These are phyloP conservation scores for Cutaneotrichosporon arboriforme DNA, from an alignment of 1,284 basidiomycete species.

Conservation along the genomic window DNA sequence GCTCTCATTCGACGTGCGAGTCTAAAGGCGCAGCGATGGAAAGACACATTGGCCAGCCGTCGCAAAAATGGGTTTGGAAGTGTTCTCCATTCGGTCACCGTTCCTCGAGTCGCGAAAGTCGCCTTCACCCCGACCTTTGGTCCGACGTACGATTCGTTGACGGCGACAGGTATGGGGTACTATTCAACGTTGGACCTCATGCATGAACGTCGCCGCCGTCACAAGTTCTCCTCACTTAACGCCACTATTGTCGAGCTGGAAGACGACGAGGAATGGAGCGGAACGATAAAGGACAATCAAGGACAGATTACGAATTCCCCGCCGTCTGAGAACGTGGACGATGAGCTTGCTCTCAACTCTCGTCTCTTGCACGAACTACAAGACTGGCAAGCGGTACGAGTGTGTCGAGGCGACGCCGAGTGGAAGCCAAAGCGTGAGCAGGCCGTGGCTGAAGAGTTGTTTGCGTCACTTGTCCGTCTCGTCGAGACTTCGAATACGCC, in stretches of 20 bases:
- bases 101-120: neutral
- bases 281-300: neutral
- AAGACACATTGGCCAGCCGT: conserved; percentile 17
- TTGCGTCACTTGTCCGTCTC: conserved; percentile 28
- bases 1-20: conserved; percentile 33
- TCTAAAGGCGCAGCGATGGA: conserved; percentile 38
- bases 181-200: conserved; percentile 32
- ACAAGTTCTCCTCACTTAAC: conserved; percentile 9
- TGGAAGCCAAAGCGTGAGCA: conserved; percentile 29
- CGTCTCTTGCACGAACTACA: conserved; percentile 34
- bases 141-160: conserved; percentile 34
- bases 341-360: conserved; percentile 28
- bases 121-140: conserved; percentile 36
- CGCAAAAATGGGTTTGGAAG: conserved; percentile 3
- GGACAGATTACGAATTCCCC: conserved; percentile 3
- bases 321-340: conserved; percentile 15
- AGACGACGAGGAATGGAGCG: conserved; percentile 10
- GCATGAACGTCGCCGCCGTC: conserved; percentile 29
- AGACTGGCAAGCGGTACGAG: conserved; percentile 34
- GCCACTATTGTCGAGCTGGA: conserved; percentile 3
- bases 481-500: conserved; percentile 11
- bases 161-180: conserved; percentile 29
- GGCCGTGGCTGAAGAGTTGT: conserved; percentile 31
- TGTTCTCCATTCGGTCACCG: conserved; percentile 3
- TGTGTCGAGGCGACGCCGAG: conserved; percentile 20